Base-by-base conservation (phyloP, 805 yeast species). In the Candida cerambycidarum region DNA sequence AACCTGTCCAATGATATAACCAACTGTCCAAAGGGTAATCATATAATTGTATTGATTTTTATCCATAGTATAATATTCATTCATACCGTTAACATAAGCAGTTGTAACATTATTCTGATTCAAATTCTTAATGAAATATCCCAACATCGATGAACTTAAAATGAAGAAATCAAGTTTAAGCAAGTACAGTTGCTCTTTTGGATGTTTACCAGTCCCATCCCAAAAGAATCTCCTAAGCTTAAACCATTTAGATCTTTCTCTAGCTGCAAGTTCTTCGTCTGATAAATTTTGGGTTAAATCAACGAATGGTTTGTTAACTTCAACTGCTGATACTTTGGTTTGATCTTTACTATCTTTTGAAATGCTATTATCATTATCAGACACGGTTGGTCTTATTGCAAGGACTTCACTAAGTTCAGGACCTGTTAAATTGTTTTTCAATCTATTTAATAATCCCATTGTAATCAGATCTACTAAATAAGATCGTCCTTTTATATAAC, bases 111-210 rank as follows among this genome's bases (percentile, higher is more conserved):
- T 73, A 27, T 54, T 54, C 47, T 62, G 73, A 47, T 73, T 67
- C 48, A 74, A 57, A 24, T 64, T 69, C 54, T 73, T 74, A 49
- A 71, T 65, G 50, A 72, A 74, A 51, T 73, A 73, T 1, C 79
- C 80, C 44, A 80, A 59, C 57, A 80, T 75, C 0, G 83, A 69
- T 49, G 79, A 78, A 34, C 72, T 65, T n/a, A 80, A 69, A 39
- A 84, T 61, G 25, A 79, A 55, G 10, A 79, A 47, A 52, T 68
- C 73, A 39, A 68, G 50, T 45, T 67, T 68, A 38, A 56, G 16
- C 47, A 68, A 50, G 42, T 63, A 66, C 35, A 43, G 52, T 47
- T 59, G 62, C 44, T 68, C 73, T 28, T 52, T 54, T 5, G 69
- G 69, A 44, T 66, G 69, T 46, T 62, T 64, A 18, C 60, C 72